These are phyloP conservation scores for Debaryomycetaceae sp. DNA, from an alignment of 1,139 yeast species.

Conservation along the genomic window DNA sequence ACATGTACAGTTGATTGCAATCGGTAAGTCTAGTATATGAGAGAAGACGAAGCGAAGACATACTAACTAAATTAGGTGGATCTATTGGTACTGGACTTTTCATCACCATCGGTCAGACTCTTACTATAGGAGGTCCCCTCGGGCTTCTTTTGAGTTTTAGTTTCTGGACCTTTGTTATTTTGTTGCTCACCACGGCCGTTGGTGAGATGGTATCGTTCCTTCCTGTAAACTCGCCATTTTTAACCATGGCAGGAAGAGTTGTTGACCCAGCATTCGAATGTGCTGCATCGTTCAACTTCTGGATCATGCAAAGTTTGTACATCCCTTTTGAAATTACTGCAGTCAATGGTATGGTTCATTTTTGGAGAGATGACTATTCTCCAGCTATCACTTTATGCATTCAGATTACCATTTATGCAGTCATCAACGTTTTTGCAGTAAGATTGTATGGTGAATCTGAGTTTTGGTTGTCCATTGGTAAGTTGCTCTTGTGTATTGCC, in stretches of 20 bases:
- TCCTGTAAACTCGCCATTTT: conserved; percentile 66
- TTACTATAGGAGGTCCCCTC: conserved; percentile 46
- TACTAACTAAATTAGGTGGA: conserved; percentile 13
- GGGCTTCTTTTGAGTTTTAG: conserved; percentile 39
- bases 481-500: conserved; percentile 68
- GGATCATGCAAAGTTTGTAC: conserved; percentile 70
- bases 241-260: conserved; percentile 52
- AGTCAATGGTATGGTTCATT: conserved; percentile 73
- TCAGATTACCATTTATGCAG: conserved; percentile 58
- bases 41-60: not conserved
- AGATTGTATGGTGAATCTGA: conserved; percentile 73
- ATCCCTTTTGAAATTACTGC: conserved; percentile 83
- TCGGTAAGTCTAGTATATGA: conserved; percentile 13
- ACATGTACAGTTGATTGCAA: conserved; percentile 32
- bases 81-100: conserved; percentile 35
- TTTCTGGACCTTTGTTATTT: conserved; percentile 50
- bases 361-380: conserved; percentile 73
- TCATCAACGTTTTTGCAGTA: conserved; percentile 71
- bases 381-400: conserved; percentile 62
- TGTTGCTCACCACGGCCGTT: conserved; percentile 61
- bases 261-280: conserved; percentile 70
- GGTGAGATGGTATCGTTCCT: conserved; percentile 83
- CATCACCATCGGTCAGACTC: conserved; percentile 46
- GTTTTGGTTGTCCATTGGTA: conserved; percentile 76
- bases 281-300: conserved; percentile 78